phyloP scores from a whole-genome alignment of 2,329 filamentous ascomycete species.

The Epichloe sylvatica region DNA sequence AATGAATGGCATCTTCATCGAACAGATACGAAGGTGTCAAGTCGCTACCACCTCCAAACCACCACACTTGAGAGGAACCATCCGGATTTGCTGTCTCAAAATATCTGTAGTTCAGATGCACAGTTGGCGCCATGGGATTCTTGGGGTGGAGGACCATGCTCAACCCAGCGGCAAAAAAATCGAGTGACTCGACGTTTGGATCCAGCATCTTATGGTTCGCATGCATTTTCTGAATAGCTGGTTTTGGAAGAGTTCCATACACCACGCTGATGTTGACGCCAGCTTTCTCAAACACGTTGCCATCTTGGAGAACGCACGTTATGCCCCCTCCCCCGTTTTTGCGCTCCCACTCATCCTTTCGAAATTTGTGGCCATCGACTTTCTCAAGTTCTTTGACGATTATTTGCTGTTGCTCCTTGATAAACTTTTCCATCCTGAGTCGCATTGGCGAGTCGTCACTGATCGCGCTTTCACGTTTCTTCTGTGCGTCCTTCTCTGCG shows the following conservation, averaged over 20 bases:
- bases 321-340: constrained; percentile 90
- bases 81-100: constrained; percentile 88
- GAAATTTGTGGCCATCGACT: constrained; percentile 73
- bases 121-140: constrained; percentile 94
- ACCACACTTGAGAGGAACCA: constrained; percentile 77
- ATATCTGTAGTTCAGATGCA: constrained; percentile 96
- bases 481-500: constrained; percentile 69
- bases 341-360: constrained; percentile 72
- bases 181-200: constrained; percentile 63
- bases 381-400: constrained; percentile 75
- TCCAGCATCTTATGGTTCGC: constrained; percentile 86
- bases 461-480: constrained; percentile 57
- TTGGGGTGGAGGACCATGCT: constrained; percentile 85
- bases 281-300: constrained; percentile 94
- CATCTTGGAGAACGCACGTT: constrained; percentile 88
- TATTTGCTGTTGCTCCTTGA: constrained; percentile 79
- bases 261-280: constrained; percentile 92
- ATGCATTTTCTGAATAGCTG: constrained; percentile 85
- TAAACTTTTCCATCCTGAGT: constrained; percentile 91
- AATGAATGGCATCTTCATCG: constrained; percentile 92
- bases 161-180: constrained; percentile 90
- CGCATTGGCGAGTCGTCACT: constrained; percentile 81
- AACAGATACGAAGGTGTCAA: constrained; percentile 88
- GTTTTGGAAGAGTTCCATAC: constrained; percentile 75
- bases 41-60: constrained; percentile 94